Evolutionary conservation across 129 eudicot genomes (phyloP).

Genomic region (Erigeron canadensis): DNA sequence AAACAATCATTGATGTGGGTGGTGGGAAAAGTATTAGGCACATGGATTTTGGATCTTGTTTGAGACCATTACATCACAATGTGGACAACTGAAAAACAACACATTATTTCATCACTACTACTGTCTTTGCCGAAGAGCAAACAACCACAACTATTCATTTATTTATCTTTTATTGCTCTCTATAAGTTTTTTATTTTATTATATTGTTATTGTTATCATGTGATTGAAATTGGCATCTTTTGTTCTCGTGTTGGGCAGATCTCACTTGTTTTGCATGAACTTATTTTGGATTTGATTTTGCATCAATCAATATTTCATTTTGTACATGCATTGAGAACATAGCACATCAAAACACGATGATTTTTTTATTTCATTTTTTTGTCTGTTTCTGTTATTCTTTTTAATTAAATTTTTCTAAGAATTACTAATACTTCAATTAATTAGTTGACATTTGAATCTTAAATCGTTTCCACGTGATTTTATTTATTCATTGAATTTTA

Average conservation of each 20-base stretch:
- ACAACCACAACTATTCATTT: slow-evolving; percentile 9
- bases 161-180: not conserved
- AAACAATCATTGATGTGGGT: not conserved
- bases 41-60: slow-evolving; percentile 28
- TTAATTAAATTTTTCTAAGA: no score
- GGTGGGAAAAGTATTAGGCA: not conserved
- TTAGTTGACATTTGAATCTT: no score
- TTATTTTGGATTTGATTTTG: not conserved
- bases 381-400: not conserved
- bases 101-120: slow-evolving; percentile 8
- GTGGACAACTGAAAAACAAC: not conserved
- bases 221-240: not conserved
- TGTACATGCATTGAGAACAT: not conserved
- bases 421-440: no score
- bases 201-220: not conserved
- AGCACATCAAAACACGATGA: not conserved
- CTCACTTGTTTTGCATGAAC: not conserved
- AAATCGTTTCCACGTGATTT: no score
- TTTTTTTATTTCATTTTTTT: not conserved
- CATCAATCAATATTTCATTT: not conserved
- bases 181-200: not conserved
- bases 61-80: slow-evolving; percentile 10
- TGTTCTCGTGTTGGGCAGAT: slow-evolving; percentile 3
- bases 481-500: no score
- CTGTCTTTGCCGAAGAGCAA: not conserved